A percentile compares a stretch with the other conserved stretches of the same genome.
These are phyloP conservation scores for Steccherinum ochraceum DNA, from an alignment of 768 basidiomycete genomes.

Conservation along the genomic window DNA sequence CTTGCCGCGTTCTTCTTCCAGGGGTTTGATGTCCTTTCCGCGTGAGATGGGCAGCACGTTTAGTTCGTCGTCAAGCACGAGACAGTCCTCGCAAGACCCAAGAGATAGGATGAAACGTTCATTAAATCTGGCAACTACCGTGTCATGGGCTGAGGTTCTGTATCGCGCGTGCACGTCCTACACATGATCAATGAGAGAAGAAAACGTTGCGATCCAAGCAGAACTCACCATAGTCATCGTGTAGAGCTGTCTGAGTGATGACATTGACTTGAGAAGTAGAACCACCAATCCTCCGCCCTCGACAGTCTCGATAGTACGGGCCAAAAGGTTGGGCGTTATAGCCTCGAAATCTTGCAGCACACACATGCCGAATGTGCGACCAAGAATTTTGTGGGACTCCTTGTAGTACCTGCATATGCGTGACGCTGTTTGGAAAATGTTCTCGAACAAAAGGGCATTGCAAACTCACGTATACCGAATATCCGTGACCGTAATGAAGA, in stretches of 20 bases:
- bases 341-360: conserved; percentile 98
- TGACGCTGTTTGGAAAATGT: neutral
- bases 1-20: conserved; percentile 46
- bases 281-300: conserved; percentile 92
- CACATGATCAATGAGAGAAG: neutral
- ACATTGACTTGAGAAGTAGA: conserved; percentile 91
- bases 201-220: neutral
- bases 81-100: conserved; percentile 86
- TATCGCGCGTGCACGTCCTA: conserved; percentile 96
- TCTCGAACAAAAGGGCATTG: neutral
- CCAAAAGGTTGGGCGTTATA: conserved; percentile 93
- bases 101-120: conserved; percentile 98
- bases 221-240: conserved; percentile 69
- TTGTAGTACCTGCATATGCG: conserved; percentile 80
- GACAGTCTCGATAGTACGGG: conserved; percentile 96
- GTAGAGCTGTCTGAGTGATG: conserved; percentile 88
- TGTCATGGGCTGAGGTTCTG: conserved; percentile 84
- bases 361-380: conserved; percentile 97
- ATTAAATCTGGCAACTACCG: conserved; percentile 92
- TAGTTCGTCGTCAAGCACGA: conserved; percentile 95
- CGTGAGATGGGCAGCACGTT: conserved; percentile 95
- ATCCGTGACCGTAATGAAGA: conserved; percentile 97
- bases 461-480: conserved; percentile 87
- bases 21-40: conserved; percentile 82
- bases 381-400: conserved; percentile 93